phyloP scores from a whole-genome alignment of 805 yeast species.

The Ogataea sp. region DNA sequence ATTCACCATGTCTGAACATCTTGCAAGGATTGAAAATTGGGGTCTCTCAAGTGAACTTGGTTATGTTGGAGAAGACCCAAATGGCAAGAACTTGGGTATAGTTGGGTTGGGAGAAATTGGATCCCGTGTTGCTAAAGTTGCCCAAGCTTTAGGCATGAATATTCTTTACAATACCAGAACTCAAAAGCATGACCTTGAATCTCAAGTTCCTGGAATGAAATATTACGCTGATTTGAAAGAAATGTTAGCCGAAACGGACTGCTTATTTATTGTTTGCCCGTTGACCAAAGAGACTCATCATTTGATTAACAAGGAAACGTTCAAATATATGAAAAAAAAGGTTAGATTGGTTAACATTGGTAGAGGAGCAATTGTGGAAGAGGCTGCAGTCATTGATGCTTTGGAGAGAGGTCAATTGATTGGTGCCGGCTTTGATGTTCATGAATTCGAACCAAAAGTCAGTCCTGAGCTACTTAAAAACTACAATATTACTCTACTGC shows the following conservation, averaged over 20 bases:
- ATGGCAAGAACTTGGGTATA: slow-evolving; percentile 35
- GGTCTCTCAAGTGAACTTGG: slow-evolving; percentile 24
- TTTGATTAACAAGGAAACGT: slow-evolving; percentile 25
- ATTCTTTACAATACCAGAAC: slow-evolving; percentile 33
- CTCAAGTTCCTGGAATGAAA: slow-evolving; percentile 23
- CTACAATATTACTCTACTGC: slow-evolving; percentile 28
- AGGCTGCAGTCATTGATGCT: slow-evolving; percentile 31
- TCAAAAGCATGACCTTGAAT: slow-evolving; percentile 22
- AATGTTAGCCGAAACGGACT: slow-evolving; percentile 21
- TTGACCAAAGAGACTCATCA: slow-evolving; percentile 30
- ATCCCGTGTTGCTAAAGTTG: slow-evolving; percentile 30
- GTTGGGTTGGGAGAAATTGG: slow-evolving; percentile 44
- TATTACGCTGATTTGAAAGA: slow-evolving; percentile 18
- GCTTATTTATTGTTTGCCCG: slow-evolving; percentile 31
- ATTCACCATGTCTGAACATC: slow-evolving; percentile 29
- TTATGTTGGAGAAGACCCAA: slow-evolving; percentile 30
- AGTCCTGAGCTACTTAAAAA: slow-evolving; percentile 23
- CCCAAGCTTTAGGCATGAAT: slow-evolving; percentile 35
- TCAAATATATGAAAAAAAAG: slow-evolving; percentile 18
- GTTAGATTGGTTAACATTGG: slow-evolving; percentile 30
- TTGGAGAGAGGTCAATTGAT: slow-evolving; percentile 31
- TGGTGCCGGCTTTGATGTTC: slow-evolving; percentile 36
- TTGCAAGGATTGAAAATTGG: slow-evolving; percentile 26
- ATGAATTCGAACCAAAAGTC: slow-evolving; percentile 33
- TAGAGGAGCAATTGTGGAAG: slow-evolving; percentile 33